Base-by-base conservation (phyloP, 305 asterid species). In the Andrographis paniculata region DNA sequence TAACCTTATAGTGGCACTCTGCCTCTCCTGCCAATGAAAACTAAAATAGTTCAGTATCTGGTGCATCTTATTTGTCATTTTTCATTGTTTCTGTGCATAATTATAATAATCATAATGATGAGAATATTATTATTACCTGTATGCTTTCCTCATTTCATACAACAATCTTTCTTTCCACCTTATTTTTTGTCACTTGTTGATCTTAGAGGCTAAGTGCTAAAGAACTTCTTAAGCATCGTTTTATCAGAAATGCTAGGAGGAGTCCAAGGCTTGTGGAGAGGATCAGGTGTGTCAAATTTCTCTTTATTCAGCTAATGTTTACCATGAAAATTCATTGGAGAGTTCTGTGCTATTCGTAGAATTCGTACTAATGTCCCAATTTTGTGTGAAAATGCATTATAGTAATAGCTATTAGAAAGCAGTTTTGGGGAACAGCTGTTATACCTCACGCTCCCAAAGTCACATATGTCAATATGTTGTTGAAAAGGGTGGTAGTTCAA, bases 211-310 rank as follows among this genome's bases (percentile, higher is more conserved):
- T 78, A 58, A 75, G 84, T 64, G 94, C 94, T 14, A 83, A 73
- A 77, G 94, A 83, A 59, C 82, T 83, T 50, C 67, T 80, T 49
- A 83, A 73, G 80, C 87, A 72, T 56, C 87, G 87, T 10, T 83
- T 83, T 67, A 67, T 83, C 52, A 77, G 67, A 74, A 80, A 62
- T 75, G 92, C 85, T 20, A 72, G 87, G 73, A 83, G 71, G 74
- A 80, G 84, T 64, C 85, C 87, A 7, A 72, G 74, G 71, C 87
- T 83, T 54, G 56, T 80, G 69, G 94, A 80, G 73, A 69, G 84
- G 71, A 83, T 83, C 77, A 77, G 87, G 94, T 83, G 14, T 36
- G 24, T 68, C 37, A 31, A n/a, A 50, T 52, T 49, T 51, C 37
- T 16, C 31, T 12, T 44, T 46, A 21, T 20, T 17, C 30, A 55